Evolutionary conservation across 2,329 filamentous ascomycete genomes (phyloP).

Genomic region (Lachnum nothofagi): DNA sequence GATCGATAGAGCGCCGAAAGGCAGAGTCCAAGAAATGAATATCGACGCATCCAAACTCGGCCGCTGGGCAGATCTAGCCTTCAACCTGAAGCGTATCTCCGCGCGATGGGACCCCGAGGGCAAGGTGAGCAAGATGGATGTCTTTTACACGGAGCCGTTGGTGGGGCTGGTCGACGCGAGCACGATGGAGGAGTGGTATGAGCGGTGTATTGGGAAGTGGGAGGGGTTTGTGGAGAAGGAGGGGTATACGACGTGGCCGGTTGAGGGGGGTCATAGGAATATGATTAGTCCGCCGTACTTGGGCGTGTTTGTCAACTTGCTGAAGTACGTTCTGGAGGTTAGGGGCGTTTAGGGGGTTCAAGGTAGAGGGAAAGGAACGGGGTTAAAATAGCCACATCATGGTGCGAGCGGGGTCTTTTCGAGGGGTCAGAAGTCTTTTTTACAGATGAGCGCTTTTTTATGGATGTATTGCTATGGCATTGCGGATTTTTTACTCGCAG

Average conservation of each 20-base stretch:
- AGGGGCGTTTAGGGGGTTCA: too few relatives aligned
- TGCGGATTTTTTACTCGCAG: too few relatives aligned
- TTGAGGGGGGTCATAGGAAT: conserved; percentile 37
- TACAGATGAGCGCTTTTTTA: too few relatives aligned
- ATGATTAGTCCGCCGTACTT: conserved; percentile 37
- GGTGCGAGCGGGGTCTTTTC: too few relatives aligned
- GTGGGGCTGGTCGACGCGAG: neutral
- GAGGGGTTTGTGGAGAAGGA: conserved; percentile 28
- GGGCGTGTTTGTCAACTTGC: too few relatives aligned
- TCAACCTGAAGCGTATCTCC: conserved; percentile 35
- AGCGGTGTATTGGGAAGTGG: conserved; percentile 33
- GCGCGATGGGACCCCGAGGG: conserved; percentile 41
- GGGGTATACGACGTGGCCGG: conserved; percentile 29
- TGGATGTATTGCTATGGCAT: too few relatives aligned
- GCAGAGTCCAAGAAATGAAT: conserved; percentile 32
- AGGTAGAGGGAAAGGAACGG: too few relatives aligned
- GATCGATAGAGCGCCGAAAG: conserved; percentile 17
- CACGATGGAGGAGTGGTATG: conserved; percentile 30
- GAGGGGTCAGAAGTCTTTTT: too few relatives aligned
- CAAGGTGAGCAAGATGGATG: conserved; percentile 35
- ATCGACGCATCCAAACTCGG: conserved; percentile 28
- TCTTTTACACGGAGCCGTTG: conserved; percentile 38
- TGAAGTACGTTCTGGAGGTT: too few relatives aligned
- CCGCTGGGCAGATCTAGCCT: conserved; percentile 36
- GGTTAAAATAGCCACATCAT: too few relatives aligned